Evolutionary conservation across 2,329 filamentous ascomycete genomes (phyloP).

Genomic region (Cladosporium sphaerospermum): DNA sequence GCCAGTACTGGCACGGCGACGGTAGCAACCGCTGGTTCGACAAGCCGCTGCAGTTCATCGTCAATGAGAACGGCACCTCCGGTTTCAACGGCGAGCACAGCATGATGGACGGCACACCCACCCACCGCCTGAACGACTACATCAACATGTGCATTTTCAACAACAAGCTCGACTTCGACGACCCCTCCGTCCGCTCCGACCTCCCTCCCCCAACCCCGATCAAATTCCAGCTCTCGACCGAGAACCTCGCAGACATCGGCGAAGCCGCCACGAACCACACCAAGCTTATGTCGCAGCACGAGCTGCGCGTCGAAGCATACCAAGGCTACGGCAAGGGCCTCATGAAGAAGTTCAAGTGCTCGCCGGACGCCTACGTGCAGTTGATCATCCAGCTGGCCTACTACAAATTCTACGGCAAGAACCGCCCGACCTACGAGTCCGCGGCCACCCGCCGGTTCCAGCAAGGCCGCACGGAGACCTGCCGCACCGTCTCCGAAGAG

Average conservation of each 20-base stretch:
- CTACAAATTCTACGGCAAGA: constrained; percentile 98
- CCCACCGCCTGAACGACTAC: constrained; percentile 93
- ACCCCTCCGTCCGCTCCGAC: constrained; percentile 69
- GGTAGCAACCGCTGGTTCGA: constrained; percentile 95
- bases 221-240: constrained; percentile 69
- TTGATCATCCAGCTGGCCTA: constrained; percentile 98
- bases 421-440: constrained; percentile 94
- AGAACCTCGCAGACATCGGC: constrained; percentile 71
- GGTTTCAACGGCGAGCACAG: constrained; percentile 98
- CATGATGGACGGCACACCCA: constrained; percentile 99
- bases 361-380: constrained; percentile 93
- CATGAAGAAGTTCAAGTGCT: constrained; percentile 99
- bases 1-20: constrained; percentile 97
- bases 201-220: constrained; percentile 74
- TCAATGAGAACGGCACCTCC: constrained; percentile 96
- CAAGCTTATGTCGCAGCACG: constrained; percentile 75
- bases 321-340: constrained; percentile 96
- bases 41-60: constrained; percentile 95
- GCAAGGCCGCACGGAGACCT: constrained; percentile 92
- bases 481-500: constrained; percentile 84
- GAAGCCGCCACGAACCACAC: constrained; percentile 73
- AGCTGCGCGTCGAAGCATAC: constrained; percentile 90
- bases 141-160: constrained; percentile 86
- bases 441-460: constrained; percentile 93
- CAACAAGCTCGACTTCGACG: constrained; percentile 86